Conservation (phyloP, 2,329 filamentous ascomycete species). For the Aspergillus glaucus region DNA sequence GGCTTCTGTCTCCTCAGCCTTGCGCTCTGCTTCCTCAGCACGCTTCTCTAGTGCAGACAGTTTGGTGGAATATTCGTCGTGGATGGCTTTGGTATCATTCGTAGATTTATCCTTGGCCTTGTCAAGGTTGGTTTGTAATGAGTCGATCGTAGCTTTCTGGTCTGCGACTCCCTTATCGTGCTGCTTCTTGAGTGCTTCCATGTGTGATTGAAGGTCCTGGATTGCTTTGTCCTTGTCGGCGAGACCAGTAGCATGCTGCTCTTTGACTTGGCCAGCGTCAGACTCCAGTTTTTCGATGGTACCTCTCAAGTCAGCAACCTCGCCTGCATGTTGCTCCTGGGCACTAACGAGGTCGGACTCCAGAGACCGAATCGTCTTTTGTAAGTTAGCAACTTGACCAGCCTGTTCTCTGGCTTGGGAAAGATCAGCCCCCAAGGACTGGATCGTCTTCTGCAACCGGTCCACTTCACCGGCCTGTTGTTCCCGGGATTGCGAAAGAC, state of each 20-base stretch:
- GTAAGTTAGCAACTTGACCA: constrained; percentile 55
- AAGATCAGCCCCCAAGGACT: constrained; percentile 47
- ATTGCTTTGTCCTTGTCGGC: constrained; percentile 55
- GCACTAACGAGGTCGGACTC: constrained; percentile 45
- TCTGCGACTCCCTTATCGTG: constrained; percentile 56
- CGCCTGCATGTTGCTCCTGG: constrained; percentile 46
- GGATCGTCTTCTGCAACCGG: constrained; percentile 49
- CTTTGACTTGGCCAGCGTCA: constrained; percentile 25
- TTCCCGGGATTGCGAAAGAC: constrained; percentile 43
- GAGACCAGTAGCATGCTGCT: constrained; percentile 50
- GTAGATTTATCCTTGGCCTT: constrained; percentile 45
- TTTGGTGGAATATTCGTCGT: constrained; percentile 45
- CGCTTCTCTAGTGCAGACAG: constrained; percentile 44
- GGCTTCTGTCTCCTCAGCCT: constrained; percentile 27
- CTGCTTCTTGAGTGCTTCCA: constrained; percentile 52
- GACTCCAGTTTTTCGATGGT: constrained; percentile 53
- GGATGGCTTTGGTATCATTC: constrained; percentile 54
- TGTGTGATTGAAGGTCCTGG: constrained; percentile 48
- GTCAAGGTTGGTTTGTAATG: constrained; percentile 44
- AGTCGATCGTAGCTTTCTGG: constrained; percentile 52
- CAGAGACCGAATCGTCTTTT: constrained; percentile 53
- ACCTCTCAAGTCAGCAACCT: constrained; percentile 52
- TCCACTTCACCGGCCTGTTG: constrained; percentile 52
- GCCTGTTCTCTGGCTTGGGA: constrained; percentile 56
- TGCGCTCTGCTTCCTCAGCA: constrained; percentile 35